Evolutionary conservation across 2,329 filamentous ascomycete genomes (phyloP).

Genomic region (Aspergillus brasiliensis): DNA sequence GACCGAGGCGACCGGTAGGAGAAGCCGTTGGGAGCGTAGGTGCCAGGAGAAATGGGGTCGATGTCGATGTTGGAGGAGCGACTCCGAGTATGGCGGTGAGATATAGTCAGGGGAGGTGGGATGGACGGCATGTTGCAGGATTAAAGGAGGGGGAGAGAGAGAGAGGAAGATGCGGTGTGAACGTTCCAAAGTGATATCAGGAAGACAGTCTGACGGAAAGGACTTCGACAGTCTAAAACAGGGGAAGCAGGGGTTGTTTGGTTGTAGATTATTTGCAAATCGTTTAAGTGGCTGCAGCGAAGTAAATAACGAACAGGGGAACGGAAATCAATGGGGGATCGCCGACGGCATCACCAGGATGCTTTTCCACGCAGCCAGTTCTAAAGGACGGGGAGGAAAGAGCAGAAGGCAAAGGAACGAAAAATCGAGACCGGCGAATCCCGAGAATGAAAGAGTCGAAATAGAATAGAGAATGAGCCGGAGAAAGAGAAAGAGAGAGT

Average conservation of each 20-base stretch:
- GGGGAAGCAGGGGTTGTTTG: slow-evolving; percentile 2
- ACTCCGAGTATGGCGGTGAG: slow-evolving; percentile 38
- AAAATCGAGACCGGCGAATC: neutral
- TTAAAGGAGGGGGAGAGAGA: slow-evolving; percentile 12
- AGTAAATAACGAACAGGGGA: slow-evolving; percentile 8
- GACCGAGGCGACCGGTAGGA: slow-evolving; percentile 35
- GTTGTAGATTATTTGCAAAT: neutral
- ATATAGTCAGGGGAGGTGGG: slow-evolving; percentile 39
- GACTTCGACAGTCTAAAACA: neutral
- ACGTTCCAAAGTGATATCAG: neutral
- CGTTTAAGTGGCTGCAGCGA: slow-evolving; percentile 5
- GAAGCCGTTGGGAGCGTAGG: slow-evolving; percentile 35
- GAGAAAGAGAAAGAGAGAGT: neutral
- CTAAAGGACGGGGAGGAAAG: neutral
- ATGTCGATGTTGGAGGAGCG: slow-evolving; percentile 41
- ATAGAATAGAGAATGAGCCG: neutral
- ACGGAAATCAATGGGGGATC: slow-evolving; percentile 9
- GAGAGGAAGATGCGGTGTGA: neutral
- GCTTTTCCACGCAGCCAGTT: slow-evolving; percentile 5
- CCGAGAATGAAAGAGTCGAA: neutral
- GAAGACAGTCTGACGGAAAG: neutral
- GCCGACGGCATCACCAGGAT: slow-evolving; percentile 21
- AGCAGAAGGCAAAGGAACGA: neutral
- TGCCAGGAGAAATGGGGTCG: slow-evolving; percentile 38
- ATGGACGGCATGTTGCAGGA: slow-evolving; percentile 30